Percentiles rank a stretch among this genome's conserved stretches.
Conservation (phyloP, 345 rosid genomes). For the Psidium guajava region DNA sequence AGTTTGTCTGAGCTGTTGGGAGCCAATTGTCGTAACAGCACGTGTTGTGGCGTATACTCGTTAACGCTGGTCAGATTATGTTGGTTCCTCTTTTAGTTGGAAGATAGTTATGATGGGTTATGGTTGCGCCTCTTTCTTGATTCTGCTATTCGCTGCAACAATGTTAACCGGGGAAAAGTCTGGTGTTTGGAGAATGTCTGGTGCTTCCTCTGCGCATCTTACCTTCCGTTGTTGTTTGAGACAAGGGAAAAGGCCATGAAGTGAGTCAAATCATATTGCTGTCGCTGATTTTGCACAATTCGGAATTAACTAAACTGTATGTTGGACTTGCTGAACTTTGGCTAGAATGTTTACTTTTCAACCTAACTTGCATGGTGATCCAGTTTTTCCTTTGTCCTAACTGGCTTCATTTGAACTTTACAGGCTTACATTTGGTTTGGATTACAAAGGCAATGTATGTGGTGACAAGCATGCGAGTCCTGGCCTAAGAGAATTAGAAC, state of each 20-base stretch:
- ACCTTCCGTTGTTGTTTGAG: not conserved
- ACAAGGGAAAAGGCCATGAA: not conserved
- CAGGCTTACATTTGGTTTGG: constrained; percentile 93
- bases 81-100: not conserved
- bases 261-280: not conserved
- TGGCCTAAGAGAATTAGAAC: constrained; percentile 63
- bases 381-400: not conserved
- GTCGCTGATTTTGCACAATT: not conserved
- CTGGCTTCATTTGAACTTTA: constrained; percentile 6
- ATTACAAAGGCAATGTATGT: constrained; percentile 93
- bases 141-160: not conserved
- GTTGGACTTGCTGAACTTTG: not conserved
- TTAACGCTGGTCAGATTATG: not conserved
- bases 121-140: not conserved
- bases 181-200: not conserved
- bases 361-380: not conserved
- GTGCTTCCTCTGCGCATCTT: no score
- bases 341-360: not conserved
- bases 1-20: not conserved
- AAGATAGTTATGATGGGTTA: not conserved
- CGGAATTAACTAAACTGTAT: not conserved
- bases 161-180: not conserved
- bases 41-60: not conserved
- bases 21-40: not conserved
- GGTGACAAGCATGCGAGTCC: constrained; percentile 78